Evolutionary conservation across 2,329 filamentous ascomycete species (phyloP).

Genomic region (Teratosphaeriaceae sp.): DNA sequence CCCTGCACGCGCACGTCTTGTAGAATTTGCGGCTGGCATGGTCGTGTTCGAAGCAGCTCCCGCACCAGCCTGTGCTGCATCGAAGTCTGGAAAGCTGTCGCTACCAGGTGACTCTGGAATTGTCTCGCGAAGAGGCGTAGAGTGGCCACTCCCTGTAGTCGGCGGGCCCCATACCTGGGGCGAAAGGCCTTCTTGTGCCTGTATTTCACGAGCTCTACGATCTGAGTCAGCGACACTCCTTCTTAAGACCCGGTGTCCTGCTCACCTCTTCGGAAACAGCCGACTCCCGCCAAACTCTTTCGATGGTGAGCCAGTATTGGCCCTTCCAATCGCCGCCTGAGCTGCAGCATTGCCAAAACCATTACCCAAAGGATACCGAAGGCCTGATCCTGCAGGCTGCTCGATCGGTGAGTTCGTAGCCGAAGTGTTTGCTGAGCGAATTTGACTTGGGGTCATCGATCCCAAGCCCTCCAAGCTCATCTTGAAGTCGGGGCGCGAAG

Average conservation of each 20-base stretch:
- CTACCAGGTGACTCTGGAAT: slow-evolving; percentile 91
- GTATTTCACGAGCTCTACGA: slow-evolving; percentile 82
- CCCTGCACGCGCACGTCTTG: slow-evolving; percentile 76
- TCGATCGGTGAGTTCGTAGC: slow-evolving; percentile 77
- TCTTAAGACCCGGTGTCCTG: background rate
- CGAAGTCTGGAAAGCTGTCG: slow-evolving; percentile 90
- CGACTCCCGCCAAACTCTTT: slow-evolving; percentile 80
- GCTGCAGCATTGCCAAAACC: slow-evolving; percentile 48
- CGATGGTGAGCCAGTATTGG: slow-evolving; percentile 92
- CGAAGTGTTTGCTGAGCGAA: slow-evolving; percentile 72
- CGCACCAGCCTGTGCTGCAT: slow-evolving; percentile 30
- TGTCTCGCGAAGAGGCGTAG: slow-evolving; percentile 90
- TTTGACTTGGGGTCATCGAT: slow-evolving; percentile 58
- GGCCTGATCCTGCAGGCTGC: slow-evolving; percentile 53
- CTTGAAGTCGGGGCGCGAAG: slow-evolving; percentile 71
- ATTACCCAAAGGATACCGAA: slow-evolving; percentile 67
- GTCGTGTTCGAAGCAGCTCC: slow-evolving; percentile 15
- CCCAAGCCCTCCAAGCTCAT: slow-evolving; percentile 77
- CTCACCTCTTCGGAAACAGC: slow-evolving; percentile 88
- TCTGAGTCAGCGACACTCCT: slow-evolving; percentile 9
- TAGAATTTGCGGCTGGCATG: slow-evolving; percentile 19
- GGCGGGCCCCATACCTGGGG: slow-evolving; percentile 82
- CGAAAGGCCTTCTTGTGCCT: slow-evolving; percentile 84
- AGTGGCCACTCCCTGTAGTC: slow-evolving; percentile 91
- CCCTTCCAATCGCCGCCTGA: slow-evolving; percentile 54